phyloP scores from a whole-genome alignment of 768 basidiomycete species.

The Xanthoconium stramineum region DNA sequence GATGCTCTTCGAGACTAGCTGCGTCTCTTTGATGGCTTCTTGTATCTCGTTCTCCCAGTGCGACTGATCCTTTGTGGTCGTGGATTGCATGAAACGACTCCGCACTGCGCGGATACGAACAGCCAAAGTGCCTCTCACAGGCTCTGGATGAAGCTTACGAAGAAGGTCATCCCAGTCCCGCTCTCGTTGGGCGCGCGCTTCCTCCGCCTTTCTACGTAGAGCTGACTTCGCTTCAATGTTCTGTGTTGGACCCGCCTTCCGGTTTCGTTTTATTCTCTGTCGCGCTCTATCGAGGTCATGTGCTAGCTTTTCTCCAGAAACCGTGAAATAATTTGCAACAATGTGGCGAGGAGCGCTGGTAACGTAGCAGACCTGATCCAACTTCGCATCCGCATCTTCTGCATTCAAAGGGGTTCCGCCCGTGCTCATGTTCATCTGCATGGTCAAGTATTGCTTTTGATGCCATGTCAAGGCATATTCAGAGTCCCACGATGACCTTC shows the following conservation, averaged over 20 bases:
- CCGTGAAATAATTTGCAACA: conserved; percentile 44
- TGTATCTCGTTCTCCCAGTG: conserved; percentile 66
- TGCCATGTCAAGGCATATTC: conserved; percentile 63
- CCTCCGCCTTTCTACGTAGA: conserved; percentile 62
- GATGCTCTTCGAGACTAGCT: conserved; percentile 44
- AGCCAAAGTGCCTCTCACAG: conserved; percentile 45
- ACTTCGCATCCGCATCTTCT: conserved; percentile 36
- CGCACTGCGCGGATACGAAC: conserved; percentile 55
- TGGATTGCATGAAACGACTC: conserved; percentile 56
- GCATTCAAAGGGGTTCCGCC: conserved; percentile 49
- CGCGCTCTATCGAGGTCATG: conserved; percentile 44
- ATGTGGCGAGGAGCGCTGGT: conserved; percentile 53
- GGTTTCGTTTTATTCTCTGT: conserved; percentile 33
- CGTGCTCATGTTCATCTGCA: conserved; percentile 42
- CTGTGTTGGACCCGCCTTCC: conserved; percentile 28
- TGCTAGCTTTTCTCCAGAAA: conserved; percentile 37
- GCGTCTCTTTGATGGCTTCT: conserved; percentile 54
- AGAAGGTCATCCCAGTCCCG: conserved; percentile 65
- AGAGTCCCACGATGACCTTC: conserved; percentile 56
- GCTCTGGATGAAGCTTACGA: conserved; percentile 48
- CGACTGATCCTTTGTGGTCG: conserved; percentile 42
- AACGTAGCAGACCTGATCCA: conserved; percentile 50
- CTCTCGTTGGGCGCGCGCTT: conserved; percentile 56
- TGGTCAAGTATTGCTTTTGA: conserved; percentile 63
- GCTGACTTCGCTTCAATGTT: conserved; percentile 47